Evolutionary conservation across 1,284 basidiomycete genomes (phyloP).

Genomic region (Ustilago vetiveriae): DNA sequence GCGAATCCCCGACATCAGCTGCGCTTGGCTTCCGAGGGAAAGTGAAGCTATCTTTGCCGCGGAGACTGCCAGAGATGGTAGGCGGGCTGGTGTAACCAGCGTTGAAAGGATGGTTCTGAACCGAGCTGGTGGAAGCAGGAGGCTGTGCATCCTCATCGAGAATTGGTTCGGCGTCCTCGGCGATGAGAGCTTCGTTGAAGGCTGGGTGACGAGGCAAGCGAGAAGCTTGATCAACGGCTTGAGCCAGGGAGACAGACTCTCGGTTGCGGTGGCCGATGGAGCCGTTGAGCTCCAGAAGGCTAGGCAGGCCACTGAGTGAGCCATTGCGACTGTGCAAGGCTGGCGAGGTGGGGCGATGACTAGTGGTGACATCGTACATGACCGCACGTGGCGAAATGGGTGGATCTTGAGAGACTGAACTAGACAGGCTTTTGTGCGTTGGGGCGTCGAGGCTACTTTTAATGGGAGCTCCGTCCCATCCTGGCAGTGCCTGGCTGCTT

Average conservation of each 20-base stretch:
- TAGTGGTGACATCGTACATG: slow-evolving; percentile 62
- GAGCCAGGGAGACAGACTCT: slow-evolving; percentile 45
- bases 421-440: slow-evolving; percentile 10
- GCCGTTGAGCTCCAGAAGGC: slow-evolving; percentile 46
- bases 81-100: slow-evolving; percentile 26
- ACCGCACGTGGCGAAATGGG: slow-evolving; percentile 45
- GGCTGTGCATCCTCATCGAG: slow-evolving; percentile 11
- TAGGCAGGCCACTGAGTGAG: slow-evolving; percentile 46
- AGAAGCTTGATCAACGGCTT: slow-evolving; percentile 41
- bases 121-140: slow-evolving; percentile 1
- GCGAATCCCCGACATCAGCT: slow-evolving; percentile 12
- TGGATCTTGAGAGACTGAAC: slow-evolving; percentile 17
- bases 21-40: slow-evolving; percentile 13
- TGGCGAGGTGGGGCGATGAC: slow-evolving; percentile 59
- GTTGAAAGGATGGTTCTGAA: slow-evolving; percentile 35
- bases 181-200: slow-evolving; percentile 6
- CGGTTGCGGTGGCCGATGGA: slow-evolving; percentile 14
- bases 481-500: background rate
- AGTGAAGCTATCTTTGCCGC: slow-evolving; percentile 6
- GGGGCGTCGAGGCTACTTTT: slow-evolving; percentile 2
- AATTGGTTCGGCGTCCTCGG: slow-evolving; percentile 13
- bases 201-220: slow-evolving; percentile 11
- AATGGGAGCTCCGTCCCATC: background rate
- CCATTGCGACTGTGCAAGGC: slow-evolving; percentile 39
- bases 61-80: background rate